Conservation (phyloP, 1,284 basidiomycete species). For the Trametes pubescens region DNA sequence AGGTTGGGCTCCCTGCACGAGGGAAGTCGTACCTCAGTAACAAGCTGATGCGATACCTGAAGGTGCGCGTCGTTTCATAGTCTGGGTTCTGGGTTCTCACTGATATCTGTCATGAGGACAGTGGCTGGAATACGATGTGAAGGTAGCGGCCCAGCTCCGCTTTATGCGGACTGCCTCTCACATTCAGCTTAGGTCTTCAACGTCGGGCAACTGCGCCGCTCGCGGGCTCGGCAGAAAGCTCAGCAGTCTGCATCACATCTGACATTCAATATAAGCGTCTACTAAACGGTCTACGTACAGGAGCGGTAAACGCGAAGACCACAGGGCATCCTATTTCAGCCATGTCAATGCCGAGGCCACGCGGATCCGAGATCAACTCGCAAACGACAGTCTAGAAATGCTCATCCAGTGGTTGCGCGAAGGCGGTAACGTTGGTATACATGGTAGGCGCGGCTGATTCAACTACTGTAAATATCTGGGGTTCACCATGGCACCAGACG, state of each 20-base stretch:
- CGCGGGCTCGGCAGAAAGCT: constrained; percentile 82
- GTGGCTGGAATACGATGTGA: constrained; percentile 99
- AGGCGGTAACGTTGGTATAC: constrained; percentile 97
- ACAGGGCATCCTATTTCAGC: constrained; percentile 93
- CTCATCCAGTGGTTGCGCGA: constrained; percentile 95
- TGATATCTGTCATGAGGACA: constrained; percentile 42
- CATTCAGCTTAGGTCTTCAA: constrained; percentile 83
- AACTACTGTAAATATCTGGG: not conserved
- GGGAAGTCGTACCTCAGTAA: constrained; percentile 89
- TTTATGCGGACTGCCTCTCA: constrained; percentile 9
- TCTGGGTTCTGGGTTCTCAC: not conserved
- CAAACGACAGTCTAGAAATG: constrained; percentile 94
- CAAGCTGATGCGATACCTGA: constrained; percentile 84
- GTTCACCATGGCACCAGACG: constrained; percentile 60
- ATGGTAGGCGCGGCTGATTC: constrained; percentile 65
- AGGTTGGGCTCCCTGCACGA: constrained; percentile 84
- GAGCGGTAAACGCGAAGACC: constrained; percentile 87
- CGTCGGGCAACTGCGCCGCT: constrained; percentile 93
- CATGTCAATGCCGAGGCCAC: constrained; percentile 86
- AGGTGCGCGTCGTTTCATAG: constrained; percentile 51
- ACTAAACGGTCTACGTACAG: constrained; percentile 43
- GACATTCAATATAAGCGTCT: too few relatives aligned
- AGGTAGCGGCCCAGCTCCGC: constrained; percentile 55
- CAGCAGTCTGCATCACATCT: constrained; percentile 61
- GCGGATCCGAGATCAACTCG: constrained; percentile 82